Evolutionary conservation across 495 filamentous ascomycete species (phyloP).

Genomic region (Ramalina peruviana): DNA sequence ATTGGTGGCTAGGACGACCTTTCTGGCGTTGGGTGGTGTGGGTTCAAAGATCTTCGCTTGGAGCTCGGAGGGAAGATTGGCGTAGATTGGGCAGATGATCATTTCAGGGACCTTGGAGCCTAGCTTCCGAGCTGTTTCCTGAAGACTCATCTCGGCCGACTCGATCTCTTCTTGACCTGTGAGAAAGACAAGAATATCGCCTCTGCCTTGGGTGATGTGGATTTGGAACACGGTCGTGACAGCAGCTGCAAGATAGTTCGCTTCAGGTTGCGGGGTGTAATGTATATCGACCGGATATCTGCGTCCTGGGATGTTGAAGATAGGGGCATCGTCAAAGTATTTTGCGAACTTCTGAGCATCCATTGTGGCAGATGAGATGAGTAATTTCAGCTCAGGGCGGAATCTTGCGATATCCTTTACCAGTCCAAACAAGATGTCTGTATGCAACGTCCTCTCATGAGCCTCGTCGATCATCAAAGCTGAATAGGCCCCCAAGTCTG

Average conservation of each 20-base stretch:
- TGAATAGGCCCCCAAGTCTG: constrained; percentile 71
- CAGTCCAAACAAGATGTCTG: constrained; percentile 81
- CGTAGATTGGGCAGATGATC: constrained; percentile 78
- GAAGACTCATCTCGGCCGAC: constrained; percentile 63
- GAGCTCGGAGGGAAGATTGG: constrained; percentile 73
- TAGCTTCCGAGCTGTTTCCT: constrained; percentile 67
- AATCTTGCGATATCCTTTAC: constrained; percentile 84
- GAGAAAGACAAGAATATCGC: constrained; percentile 86
- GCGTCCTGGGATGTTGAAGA: constrained; percentile 91
- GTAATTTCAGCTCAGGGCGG: constrained; percentile 74
- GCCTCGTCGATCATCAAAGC: constrained; percentile 96
- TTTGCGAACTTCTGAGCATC: constrained; percentile 85
- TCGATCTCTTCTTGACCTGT: constrained; percentile 90
- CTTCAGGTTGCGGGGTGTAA: constrained; percentile 84
- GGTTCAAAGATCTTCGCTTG: constrained; percentile 86
- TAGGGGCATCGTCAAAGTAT: constrained; percentile 90
- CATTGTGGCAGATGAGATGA: constrained; percentile 92
- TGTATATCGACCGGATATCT: constrained; percentile 85
- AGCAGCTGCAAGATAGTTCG: constrained; percentile 83
- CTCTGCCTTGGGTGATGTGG: constrained; percentile 71
- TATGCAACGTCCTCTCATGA: constrained; percentile 83
- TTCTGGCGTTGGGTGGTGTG: constrained; percentile 63
- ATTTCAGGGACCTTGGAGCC: constrained; percentile 75
- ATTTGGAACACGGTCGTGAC: constrained; percentile 95
- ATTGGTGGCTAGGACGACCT: constrained; percentile 81